Evolutionary conservation across 768 basidiomycete species (phyloP).

Genomic region (Sporobolomyces roseus): DNA sequence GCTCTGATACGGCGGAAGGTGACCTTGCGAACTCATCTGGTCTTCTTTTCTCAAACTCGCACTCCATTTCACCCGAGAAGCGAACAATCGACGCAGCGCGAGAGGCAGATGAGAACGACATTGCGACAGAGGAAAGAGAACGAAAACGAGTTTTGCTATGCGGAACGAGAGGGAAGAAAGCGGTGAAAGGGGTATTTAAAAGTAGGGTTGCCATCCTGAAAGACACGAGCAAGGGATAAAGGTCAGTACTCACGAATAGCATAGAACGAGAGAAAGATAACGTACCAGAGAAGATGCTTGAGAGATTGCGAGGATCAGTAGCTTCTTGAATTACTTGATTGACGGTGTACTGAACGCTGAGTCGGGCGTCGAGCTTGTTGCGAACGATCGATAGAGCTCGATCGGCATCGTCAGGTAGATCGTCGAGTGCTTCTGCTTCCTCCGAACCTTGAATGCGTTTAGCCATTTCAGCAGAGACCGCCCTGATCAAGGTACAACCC

Average conservation of each 20-base stretch:
- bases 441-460: slow-evolving; percentile 52
- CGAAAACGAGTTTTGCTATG: neutral
- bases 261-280: neutral
- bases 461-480: slow-evolving; percentile 56
- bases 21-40: too few relatives aligned
- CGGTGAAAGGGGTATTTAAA: slow-evolving; percentile 1
- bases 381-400: slow-evolving; percentile 75
- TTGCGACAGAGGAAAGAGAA: neutral
- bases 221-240: too few relatives aligned
- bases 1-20: too few relatives aligned
- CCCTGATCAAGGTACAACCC: too few relatives aligned
- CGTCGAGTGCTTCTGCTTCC: slow-evolving; percentile 51
- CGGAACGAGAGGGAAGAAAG: neutral
- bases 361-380: slow-evolving; percentile 72
- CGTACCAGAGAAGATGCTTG: slow-evolving; percentile 67
- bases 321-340: slow-evolving; percentile 89
- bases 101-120: too few relatives aligned
- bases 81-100: too few relatives aligned
- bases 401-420: slow-evolving; percentile 81
- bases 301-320: slow-evolving; percentile 69
- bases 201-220: slow-evolving; percentile 34
- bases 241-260: neutral
- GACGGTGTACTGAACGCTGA: slow-evolving; percentile 89
- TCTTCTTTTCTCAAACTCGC: too few relatives aligned
- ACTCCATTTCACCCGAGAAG: too few relatives aligned